phyloP scores from a whole-genome alignment of 148 eudicot genomes.

The Rhododendron simsii region DNA sequence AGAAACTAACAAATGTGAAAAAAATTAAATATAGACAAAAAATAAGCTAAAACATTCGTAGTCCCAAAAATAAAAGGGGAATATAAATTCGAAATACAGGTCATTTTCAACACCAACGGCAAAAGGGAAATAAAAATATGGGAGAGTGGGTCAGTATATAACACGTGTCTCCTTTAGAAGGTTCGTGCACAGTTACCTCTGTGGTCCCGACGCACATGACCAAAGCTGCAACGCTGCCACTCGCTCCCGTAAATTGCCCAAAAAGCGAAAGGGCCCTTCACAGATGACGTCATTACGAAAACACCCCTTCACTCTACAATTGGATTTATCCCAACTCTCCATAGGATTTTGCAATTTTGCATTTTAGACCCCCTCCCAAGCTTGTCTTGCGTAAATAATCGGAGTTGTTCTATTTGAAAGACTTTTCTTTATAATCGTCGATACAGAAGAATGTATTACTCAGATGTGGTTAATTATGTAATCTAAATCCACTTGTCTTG shows the following conservation, averaged over 20 bases:
- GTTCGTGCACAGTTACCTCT: not conserved
- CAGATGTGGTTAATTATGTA: too few relatives aligned
- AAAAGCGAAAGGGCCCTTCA: constrained; percentile 11
- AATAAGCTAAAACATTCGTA: too few relatives aligned
- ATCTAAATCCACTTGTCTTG: too few relatives aligned
- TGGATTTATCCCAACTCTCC: not conserved
- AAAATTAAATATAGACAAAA: too few relatives aligned
- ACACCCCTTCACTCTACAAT: not conserved
- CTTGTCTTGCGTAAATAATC: too few relatives aligned
- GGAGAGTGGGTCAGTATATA: not conserved
- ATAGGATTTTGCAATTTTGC: not conserved
- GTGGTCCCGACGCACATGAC: constrained; percentile 7
- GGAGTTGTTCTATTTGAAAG: too few relatives aligned
- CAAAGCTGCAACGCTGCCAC: not conserved
- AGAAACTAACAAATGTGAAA: too few relatives aligned
- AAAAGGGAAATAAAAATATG: not conserved
- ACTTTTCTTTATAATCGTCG: too few relatives aligned
- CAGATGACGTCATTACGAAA: not conserved
- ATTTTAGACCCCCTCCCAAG: not conserved
- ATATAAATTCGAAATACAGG: not conserved
- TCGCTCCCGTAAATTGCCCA: constrained; percentile 10
- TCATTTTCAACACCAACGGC: not conserved
- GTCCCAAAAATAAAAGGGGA: not conserved
- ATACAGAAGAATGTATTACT: too few relatives aligned
- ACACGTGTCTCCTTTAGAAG: not conserved